Base-by-base conservation (phyloP, 1,139 yeast species). In the Blastobotrys ciferrii region DNA sequence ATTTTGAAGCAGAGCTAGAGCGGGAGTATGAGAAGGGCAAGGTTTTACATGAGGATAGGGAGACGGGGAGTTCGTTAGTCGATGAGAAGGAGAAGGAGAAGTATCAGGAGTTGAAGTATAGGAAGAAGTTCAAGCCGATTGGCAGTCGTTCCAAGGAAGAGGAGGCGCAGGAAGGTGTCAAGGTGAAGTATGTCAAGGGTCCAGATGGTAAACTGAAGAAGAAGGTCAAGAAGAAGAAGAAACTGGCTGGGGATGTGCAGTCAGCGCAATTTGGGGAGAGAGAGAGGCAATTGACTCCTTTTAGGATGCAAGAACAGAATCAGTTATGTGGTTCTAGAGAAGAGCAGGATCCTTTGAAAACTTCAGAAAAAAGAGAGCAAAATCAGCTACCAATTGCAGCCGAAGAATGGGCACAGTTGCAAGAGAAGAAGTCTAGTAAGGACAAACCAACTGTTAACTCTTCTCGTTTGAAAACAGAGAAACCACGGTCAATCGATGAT, bases 171-270 rank as follows among this genome's bases (percentile, higher is more conserved):
- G 36, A 32, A 32, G 11, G 4, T 14, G 36, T 32, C 12, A 42
- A 42, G 19, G 45, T 42, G 17, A 42, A 42, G 23, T 42, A 42
- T 32, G 30, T 42, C n/a, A 42, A 6, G 28, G 45, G 45, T 9
- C 25, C 45, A 7, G 45, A 42, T 42, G 45, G 45, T 9, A 42
- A 35, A 18, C 11, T 35, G 41, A 42, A 42, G 18, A 42, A 36
- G 32, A 28, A 17, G 28, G 40, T 42, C 12, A 42, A 42, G 32
- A 32, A 19, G 5, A 32, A 32, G 25, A 42, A 35, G 19, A 32
- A 18, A 31, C 15, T 30, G 7, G 17, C 41, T n/a, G 14, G 39
- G 20, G 15, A 12, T n/a, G n/a, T n/a, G n/a, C n/a, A n/a, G n/a
- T n/a, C n/a, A n/a, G n/a, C n/a, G n/a, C n/a, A n/a, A n/a, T n/a